Base-by-base conservation (phyloP, 2,329 filamentous ascomycete genomes). In the Cladophialophora bantiana region DNA sequence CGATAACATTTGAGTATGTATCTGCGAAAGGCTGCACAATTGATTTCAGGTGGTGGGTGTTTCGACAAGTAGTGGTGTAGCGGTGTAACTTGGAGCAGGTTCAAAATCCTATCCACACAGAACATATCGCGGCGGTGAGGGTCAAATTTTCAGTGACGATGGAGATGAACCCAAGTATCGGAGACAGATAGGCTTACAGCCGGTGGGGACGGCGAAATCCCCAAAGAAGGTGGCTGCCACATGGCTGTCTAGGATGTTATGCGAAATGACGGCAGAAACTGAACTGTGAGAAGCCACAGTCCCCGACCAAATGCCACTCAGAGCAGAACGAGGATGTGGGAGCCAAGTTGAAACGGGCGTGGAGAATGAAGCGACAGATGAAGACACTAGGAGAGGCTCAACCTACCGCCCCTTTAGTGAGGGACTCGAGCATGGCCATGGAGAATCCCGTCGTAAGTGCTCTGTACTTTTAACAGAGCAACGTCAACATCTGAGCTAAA, bases 221-320 rank as follows among this genome's bases (percentile, higher is more conserved):
- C 36, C 10, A 10, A 34, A 55, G 12, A 48, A 35, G 15, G 50
- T 52, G 60, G 52, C 60, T 45, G 50, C 60, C 60, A 56, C 60
- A 62, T 62, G 60, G 52, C 48, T 9, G 26, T 56, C 52, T 34
- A 9, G n/a, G 18, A 42, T 56, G 52, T 32, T 34, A 54, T 42
- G n/a, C 20, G 26, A n/a, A 61, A 42, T 42, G 40, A 50, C 57
- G 7, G 18, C n/a, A 10, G 59, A 32, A 2, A 52, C 18, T 7
- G 18, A 32, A 18, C 32, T 31, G 45, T 5, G 48, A 18, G 48
- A 20, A 35, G 48, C 15, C 15, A 52, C 7, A 9, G 34, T 26
- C 13, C 45, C 4, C 7, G 9, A 50, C 45, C 3, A 13, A 31
- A 50, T 18, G 45, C 45, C 45, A 50, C 45, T 3, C 20, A 20